These are phyloP conservation scores for Collybia sp. DNA, from an alignment of 768 basidiomycete genomes.

Conservation along the genomic window DNA sequence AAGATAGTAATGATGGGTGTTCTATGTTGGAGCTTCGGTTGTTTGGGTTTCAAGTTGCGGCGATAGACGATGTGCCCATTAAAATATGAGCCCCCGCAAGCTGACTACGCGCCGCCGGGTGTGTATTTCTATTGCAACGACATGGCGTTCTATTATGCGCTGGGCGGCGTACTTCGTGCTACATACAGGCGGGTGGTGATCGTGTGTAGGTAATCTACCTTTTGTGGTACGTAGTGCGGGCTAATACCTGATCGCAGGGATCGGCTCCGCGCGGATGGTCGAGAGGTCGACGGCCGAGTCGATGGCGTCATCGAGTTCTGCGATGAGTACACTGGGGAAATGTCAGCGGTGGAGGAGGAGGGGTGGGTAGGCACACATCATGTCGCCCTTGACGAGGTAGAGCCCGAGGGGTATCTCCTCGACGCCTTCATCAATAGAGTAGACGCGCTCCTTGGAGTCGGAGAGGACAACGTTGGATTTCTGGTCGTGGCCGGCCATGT, in stretches of 20 bases:
- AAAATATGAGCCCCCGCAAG: too few relatives aligned
- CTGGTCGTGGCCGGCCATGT: slow-evolving; percentile 89
- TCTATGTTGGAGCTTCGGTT: too few relatives aligned
- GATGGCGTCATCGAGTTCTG: slow-evolving; percentile 79
- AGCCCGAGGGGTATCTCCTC: slow-evolving; percentile 93
- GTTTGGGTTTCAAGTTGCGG: too few relatives aligned
- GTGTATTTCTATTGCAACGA: too few relatives aligned
- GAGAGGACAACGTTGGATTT: slow-evolving; percentile 95
- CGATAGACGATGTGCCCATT: too few relatives aligned
- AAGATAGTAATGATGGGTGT: too few relatives aligned
- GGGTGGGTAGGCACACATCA: slow-evolving; percentile 69
- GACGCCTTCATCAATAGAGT: slow-evolving; percentile 85
- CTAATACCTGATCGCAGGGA: slow-evolving; percentile 77
- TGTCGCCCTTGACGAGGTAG: slow-evolving; percentile 97
- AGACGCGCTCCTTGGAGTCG: slow-evolving; percentile 90
- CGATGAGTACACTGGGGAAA: slow-evolving; percentile 59
- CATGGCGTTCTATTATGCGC: too few relatives aligned
- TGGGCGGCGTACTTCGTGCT: too few relatives aligned
- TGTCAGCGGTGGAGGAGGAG: slow-evolving; percentile 5
- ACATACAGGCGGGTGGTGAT: too few relatives aligned
- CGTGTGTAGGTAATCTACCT: too few relatives aligned
- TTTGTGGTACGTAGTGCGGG: neutral
- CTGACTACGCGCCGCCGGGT: too few relatives aligned
- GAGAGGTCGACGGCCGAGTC: slow-evolving; percentile 74
- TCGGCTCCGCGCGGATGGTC: slow-evolving; percentile 82